A percentile compares a stretch with the other conserved stretches of the same genome.
Evolutionary conservation across 225 moss, liverwort and hornwort genomes (phyloP).

Genomic region (Climacium dendroides): DNA sequence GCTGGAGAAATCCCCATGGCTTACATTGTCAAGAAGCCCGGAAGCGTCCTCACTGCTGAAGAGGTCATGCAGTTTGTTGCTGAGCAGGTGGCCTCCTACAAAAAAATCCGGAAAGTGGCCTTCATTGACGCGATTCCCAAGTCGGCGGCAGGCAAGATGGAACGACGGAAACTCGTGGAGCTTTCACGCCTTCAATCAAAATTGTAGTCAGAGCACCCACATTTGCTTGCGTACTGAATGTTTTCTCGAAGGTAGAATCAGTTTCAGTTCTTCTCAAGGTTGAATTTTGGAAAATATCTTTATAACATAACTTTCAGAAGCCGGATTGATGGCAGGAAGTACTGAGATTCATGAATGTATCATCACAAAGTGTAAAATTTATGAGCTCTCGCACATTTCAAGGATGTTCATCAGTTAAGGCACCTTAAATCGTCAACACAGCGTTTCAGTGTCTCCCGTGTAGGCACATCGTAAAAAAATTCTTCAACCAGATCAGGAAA

Average conservation of each 20-base stretch:
- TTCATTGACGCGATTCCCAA: conserved; percentile 39
- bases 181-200: conserved; percentile 27
- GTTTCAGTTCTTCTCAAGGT: not conserved
- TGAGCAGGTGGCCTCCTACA: conserved; percentile 25
- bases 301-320: not conserved
- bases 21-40: conserved; percentile 21
- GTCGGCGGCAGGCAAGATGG: conserved; percentile 37
- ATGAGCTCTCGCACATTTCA: not conserved
- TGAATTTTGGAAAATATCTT: not conserved
- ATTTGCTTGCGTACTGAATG: not conserved
- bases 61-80: conserved; percentile 27
- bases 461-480: not conserved
- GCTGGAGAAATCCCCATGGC: conserved; percentile 52
- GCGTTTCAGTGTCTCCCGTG: fast-evolving
- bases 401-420: not conserved
- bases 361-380: not conserved
- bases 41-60: conserved; percentile 5
- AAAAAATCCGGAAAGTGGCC: conserved; percentile 33
- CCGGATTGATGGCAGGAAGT: not conserved
- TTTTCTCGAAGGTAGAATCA: not conserved
- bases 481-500: not conserved
- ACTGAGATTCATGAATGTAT: not conserved
- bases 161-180: conserved; percentile 33
- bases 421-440: not conserved
- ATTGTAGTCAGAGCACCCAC: not conserved